A percentile compares a stretch with the other conserved stretches of the same genome.
Conservation (phyloP, 768 basidiomycete genomes). For the Leccinellum albellum region DNA sequence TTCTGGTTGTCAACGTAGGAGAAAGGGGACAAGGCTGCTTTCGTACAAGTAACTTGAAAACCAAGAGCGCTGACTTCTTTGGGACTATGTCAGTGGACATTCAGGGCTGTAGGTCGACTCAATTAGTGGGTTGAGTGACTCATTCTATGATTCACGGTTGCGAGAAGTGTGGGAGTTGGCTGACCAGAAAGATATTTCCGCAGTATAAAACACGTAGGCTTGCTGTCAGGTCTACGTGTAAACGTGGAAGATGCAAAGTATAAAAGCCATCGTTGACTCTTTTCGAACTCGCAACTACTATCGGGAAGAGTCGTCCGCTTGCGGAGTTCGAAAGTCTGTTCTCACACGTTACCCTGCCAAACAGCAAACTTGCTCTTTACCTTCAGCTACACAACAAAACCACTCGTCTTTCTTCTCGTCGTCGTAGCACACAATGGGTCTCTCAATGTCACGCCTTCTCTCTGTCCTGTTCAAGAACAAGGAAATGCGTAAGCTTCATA, state of each 20-base stretch:
- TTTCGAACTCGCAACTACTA: not conserved
- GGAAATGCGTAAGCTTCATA: conserved; percentile 88
- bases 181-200: not conserved
- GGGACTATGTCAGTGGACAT: not conserved
- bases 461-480: conserved; percentile 92
- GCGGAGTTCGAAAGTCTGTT: conserved; percentile 34
- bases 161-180: not conserved
- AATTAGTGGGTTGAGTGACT: not conserved
- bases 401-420: conserved; percentile 28
- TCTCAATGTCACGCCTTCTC: conserved; percentile 71
- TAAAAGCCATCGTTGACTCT: not conserved
- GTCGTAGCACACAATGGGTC: conserved; percentile 60
- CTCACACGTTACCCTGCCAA: conserved; percentile 30
- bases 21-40: not conserved
- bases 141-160: not conserved
- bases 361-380: conserved; percentile 34
- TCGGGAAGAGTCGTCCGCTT: conserved; percentile 14
- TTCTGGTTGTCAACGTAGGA: not conserved
- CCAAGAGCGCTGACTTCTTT: not conserved
- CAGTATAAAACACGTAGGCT: conserved; percentile 18
- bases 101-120: not conserved
- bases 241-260: not conserved
- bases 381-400: conserved; percentile 22
- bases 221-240: conserved; percentile 10
- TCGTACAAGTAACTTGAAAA: not conserved